Conservation (phyloP, 345 rosid species). For the Passiflora organensis region DNA sequence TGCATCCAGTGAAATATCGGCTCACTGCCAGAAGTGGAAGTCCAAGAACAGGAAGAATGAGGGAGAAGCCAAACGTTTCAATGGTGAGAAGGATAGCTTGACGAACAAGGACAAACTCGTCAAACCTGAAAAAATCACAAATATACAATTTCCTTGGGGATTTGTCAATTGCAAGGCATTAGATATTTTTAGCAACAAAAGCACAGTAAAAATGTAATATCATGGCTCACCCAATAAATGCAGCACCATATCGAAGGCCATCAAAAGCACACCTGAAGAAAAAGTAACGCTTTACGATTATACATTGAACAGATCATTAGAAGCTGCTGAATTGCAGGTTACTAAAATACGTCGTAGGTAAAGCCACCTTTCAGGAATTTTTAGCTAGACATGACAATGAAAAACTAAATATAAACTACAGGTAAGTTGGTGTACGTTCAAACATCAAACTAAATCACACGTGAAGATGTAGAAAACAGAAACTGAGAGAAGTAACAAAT, state of each 20-base stretch:
- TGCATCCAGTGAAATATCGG: constrained; percentile 24
- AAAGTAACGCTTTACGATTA: constrained; percentile 10
- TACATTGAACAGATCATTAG: neutral
- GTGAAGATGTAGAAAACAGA: neutral
- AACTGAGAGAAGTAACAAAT: constrained; percentile 1
- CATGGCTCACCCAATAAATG: constrained; percentile 78
- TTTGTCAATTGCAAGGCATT: too few relatives aligned
- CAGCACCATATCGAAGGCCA: constrained; percentile 93
- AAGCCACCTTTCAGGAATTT: too few relatives aligned
- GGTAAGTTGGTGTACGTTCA: neutral
- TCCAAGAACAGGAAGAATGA: constrained; percentile 70
- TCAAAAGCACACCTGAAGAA: constrained; percentile 85
- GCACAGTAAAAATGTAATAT: neutral
- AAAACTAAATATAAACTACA: too few relatives aligned
- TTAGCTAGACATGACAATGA: too few relatives aligned
- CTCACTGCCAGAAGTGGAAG: constrained; percentile 53
- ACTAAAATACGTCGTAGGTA: too few relatives aligned
- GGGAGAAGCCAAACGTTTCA: constrained; percentile 86
- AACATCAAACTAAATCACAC: neutral
- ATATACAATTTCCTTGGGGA: too few relatives aligned
- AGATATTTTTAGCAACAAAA: too few relatives aligned
- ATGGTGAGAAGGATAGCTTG: constrained; percentile 88
- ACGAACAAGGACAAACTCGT: constrained; percentile 75
- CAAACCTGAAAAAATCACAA: constrained; percentile 53
- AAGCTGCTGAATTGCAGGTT: too few relatives aligned